Percentiles rank a stretch among this genome's conserved stretches.
phyloP scores from a whole-genome alignment of 495 filamentous ascomycete genomes.

The Daldinia concentrica region DNA sequence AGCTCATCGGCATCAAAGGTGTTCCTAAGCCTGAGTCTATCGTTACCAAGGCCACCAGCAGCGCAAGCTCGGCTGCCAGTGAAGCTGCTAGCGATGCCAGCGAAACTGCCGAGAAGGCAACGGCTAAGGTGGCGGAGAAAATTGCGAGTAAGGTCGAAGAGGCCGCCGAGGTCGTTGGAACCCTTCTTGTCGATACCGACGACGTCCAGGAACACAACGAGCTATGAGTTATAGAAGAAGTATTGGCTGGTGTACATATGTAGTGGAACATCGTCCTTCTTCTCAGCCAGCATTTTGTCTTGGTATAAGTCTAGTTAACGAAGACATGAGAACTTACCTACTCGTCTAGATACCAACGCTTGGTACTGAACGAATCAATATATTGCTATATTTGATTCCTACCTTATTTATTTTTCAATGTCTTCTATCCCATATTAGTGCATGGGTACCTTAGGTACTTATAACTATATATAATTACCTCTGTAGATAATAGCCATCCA shows the following conservation, averaged over 20 bases:
- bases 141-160: slow-evolving; percentile 55
- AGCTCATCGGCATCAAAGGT: slow-evolving; percentile 86
- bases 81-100: slow-evolving; percentile 40
- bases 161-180: slow-evolving; percentile 57
- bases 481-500: not conserved
- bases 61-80: slow-evolving; percentile 33
- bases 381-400: not conserved
- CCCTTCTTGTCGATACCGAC: slow-evolving; percentile 58
- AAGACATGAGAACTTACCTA: not conserved
- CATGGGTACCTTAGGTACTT: not conserved
- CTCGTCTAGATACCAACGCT: not conserved
- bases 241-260: not conserved
- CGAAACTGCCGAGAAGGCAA: slow-evolving; percentile 48
- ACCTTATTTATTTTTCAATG: not conserved
- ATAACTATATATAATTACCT: not conserved
- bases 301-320: not conserved
- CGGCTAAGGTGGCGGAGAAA: slow-evolving; percentile 55
- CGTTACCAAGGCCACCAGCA: slow-evolving; percentile 53
- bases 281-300: not conserved
- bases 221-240: slow-evolving; percentile 48
- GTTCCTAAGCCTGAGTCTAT: slow-evolving; percentile 67
- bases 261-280: not conserved
- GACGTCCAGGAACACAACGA: slow-evolving; percentile 64
- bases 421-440: not conserved
- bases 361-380: not conserved